phyloP scores from a whole-genome alignment of 1,284 basidiomycete species.

The Sphaerobolus stellatus region DNA sequence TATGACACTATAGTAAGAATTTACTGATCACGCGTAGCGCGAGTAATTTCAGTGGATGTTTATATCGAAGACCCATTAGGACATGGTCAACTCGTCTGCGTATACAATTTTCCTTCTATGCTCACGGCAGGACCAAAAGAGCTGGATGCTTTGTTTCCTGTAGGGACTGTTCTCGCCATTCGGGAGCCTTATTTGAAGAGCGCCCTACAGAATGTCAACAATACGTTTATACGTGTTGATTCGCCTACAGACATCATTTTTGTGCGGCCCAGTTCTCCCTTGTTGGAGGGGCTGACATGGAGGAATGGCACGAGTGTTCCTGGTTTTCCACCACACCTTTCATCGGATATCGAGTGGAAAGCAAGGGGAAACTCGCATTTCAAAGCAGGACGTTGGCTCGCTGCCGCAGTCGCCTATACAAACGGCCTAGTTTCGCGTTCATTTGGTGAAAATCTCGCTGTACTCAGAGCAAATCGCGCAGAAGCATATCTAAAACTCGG shows the following conservation, averaged over 20 bases:
- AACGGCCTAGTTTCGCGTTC: slow-evolving; percentile 19
- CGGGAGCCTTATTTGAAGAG: slow-evolving; percentile 34
- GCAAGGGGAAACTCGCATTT: not conserved
- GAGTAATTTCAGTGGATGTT: not conserved
- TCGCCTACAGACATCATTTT: slow-evolving; percentile 31
- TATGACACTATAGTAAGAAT: not conserved
- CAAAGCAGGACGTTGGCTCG: slow-evolving; percentile 22
- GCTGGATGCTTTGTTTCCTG: slow-evolving; percentile 29
- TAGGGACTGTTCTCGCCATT: slow-evolving; percentile 30
- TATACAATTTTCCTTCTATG: slow-evolving; percentile 31
- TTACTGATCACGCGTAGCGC: not conserved
- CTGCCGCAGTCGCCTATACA: slow-evolving; percentile 26
- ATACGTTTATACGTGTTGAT: slow-evolving; percentile 29
- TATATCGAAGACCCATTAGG: slow-evolving; percentile 31
- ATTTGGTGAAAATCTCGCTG: slow-evolving; percentile 14
- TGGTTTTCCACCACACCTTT: not conserved
- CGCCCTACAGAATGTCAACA: slow-evolving; percentile 15
- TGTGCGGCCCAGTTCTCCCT: slow-evolving; percentile 5
- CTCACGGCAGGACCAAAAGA: slow-evolving; percentile 19
- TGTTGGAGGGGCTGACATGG: not conserved
- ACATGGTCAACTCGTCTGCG: slow-evolving; percentile 19
- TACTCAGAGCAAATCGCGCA: slow-evolving; percentile 21
- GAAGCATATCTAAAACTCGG: slow-evolving; percentile 23
- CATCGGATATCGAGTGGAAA: not conserved
- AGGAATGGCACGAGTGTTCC: not conserved